These are phyloP conservation scores for Royoungia palumana DNA, from an alignment of 768 basidiomycete genomes.

Conservation along the genomic window DNA sequence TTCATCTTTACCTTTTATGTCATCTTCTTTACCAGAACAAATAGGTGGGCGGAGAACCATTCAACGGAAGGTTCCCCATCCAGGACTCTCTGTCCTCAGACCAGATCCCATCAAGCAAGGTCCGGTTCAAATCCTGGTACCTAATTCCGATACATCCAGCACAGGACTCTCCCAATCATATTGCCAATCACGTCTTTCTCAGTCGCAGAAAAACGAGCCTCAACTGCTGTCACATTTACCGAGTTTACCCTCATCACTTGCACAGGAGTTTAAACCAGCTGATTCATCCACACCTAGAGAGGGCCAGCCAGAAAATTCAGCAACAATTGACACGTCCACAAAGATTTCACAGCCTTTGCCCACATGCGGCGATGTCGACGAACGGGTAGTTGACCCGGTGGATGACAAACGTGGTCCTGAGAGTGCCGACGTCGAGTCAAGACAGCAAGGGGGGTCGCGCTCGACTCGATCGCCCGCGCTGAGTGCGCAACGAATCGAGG, in stretches of 20 bases:
- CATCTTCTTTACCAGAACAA: slow-evolving; percentile 5
- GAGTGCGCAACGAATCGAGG: slow-evolving; percentile 9
- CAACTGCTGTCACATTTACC: slow-evolving; percentile 8
- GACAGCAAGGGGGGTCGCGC: neutral
- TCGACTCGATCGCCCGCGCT: neutral
- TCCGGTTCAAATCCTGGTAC: slow-evolving; percentile 46
- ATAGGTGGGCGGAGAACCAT: slow-evolving; percentile 25
- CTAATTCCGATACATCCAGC: slow-evolving; percentile 53
- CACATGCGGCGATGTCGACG: neutral
- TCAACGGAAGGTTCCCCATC: slow-evolving; percentile 47
- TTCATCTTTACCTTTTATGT: slow-evolving; percentile 10
- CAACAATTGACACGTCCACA: slow-evolving; percentile 3
- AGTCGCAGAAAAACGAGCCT: slow-evolving; percentile 31
- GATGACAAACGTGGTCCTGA: neutral
- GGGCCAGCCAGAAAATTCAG: neutral
- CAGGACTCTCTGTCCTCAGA: slow-evolving; percentile 33
- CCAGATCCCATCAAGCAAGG: slow-evolving; percentile 31
- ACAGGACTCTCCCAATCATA: slow-evolving; percentile 33
- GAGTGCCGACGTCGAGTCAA: neutral
- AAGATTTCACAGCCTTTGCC: slow-evolving; percentile 1
- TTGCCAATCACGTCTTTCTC: slow-evolving; percentile 25
- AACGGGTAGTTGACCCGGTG: neutral
- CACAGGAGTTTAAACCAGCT: slow-evolving; percentile 19
- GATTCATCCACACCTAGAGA: slow-evolving; percentile 21
- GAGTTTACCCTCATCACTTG: slow-evolving; percentile 16